Percentiles rank a stretch among this genome's conserved stretches.
Conservation (phyloP, 768 basidiomycete genomes). For the Termitomyces sp. region DNA sequence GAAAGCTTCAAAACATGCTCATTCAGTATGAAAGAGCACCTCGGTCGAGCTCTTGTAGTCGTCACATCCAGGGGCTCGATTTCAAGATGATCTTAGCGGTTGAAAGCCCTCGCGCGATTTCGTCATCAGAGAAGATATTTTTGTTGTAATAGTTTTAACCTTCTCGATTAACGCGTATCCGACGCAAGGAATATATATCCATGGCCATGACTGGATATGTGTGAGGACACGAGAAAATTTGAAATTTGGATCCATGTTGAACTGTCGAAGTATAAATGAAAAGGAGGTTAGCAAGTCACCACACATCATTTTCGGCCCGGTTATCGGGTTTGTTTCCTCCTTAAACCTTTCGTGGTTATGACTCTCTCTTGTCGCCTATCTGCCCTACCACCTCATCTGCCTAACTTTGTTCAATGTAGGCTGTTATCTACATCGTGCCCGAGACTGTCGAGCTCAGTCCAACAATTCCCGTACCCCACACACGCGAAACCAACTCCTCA, state of each 20-base stretch:
- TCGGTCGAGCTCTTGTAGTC: too few relatives aligned
- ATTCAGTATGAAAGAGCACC: too few relatives aligned
- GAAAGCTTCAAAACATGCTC: too few relatives aligned
- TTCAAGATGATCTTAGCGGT: too few relatives aligned
- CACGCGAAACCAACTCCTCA: slow-evolving; percentile 54
- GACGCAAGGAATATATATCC: background rate
- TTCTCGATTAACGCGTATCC: background rate
- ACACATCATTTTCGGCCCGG: background rate
- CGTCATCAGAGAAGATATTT: background rate
- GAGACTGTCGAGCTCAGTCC: slow-evolving; percentile 1
- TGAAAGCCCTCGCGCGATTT: background rate
- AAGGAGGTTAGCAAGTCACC: too few relatives aligned
- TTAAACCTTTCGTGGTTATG: background rate
- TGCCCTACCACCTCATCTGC: background rate
- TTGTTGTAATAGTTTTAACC: background rate
- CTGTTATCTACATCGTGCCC: slow-evolving; percentile 5
- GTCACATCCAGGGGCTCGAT: too few relatives aligned
- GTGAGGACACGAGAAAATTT: background rate
- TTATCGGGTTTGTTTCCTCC: background rate
- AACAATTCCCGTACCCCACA: slow-evolving; percentile 45
- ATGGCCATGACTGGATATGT: background rate
- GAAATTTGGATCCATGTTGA: too few relatives aligned
- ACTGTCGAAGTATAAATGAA: too few relatives aligned
- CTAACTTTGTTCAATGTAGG: background rate
- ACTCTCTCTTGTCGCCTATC: background rate